Base-by-base conservation (phyloP, 495 filamentous ascomycete species). In the Cercophora sp. region DNA sequence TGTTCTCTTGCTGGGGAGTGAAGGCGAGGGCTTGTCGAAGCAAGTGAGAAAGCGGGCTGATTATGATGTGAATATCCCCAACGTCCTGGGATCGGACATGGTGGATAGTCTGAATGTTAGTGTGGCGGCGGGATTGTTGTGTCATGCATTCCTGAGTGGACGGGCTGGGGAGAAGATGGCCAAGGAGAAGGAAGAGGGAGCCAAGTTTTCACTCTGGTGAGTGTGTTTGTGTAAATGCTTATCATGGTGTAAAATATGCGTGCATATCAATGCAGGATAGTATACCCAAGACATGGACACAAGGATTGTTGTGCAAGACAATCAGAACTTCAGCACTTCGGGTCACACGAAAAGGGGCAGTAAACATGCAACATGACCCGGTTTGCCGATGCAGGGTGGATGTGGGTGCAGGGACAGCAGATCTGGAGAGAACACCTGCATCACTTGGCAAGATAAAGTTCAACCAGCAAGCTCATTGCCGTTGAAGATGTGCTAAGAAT, bases 101-200 rank as follows among this genome's bases (percentile, higher is more conserved):
- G 74, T 90, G 13, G 91, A 96, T 54, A 93, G 88, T 68, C 72
- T 96, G 60, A 95, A 96, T 63, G 91, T 95, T 3, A 85, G 85
- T 56, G 88, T 91, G 13, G 91, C 91, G n/a, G 81, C 85, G 4
- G 88, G 80, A 4, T 64, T 96, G 29, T 66, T 96, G 35, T 85
- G 84, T 68, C 78, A 84, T 56, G 77, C 78, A 10, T 78, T 78
- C 34, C 43, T 77, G 55, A 69, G 65, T 53, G 63, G 62, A 4
- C 48, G 55, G 22, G 25, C 51, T 2, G 63, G 63, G 41, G 59
- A 58, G 35, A 48, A 59, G 36, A 13, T 51, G 10, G 24, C 36
- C 32, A 57, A 59, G 27, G 32, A 29, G 24, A 40, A 61, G 24
- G 60, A 61, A 26, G 55, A 63, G 18, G 49, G 43, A 37, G 43